Evolutionary conservation across 176 grass and related monocot species (phyloP).

Genomic region (Rhynchospora pubera): DNA sequence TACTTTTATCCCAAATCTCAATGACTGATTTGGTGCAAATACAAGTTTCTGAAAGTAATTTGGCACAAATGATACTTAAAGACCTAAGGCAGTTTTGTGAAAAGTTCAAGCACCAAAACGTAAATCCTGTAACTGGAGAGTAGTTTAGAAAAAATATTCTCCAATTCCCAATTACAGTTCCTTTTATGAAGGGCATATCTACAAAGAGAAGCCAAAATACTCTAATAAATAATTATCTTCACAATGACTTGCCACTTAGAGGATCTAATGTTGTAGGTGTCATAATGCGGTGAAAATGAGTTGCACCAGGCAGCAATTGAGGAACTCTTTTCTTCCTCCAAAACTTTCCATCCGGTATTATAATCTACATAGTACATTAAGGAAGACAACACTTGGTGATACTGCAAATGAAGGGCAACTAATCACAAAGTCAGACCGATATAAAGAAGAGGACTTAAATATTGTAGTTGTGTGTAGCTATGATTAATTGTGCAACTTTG

Average conservation of each 20-base stretch:
- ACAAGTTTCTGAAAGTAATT: conserved; percentile 22
- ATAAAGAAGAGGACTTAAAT: not conserved
- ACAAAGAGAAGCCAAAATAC: not conserved
- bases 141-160: conserved; percentile 9
- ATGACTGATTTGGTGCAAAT: not conserved
- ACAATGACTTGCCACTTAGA: conserved; percentile 53
- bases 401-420: not conserved
- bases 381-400: not conserved
- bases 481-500: not conserved
- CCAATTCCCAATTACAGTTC: conserved; percentile 12
- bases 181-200: not conserved
- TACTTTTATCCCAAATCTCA: not conserved
- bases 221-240: not conserved
- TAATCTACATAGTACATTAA: conserved; percentile 45
- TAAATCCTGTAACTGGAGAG: conserved; percentile 30
- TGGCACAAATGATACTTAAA: not conserved
- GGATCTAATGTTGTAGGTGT: conserved; percentile 62
- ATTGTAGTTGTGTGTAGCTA: not conserved
- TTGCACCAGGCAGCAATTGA: conserved; percentile 45
- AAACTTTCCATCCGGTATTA: conserved; percentile 54
- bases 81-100: not conserved
- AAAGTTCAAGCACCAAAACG: not conserved
- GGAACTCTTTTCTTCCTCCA: conserved; percentile 42
- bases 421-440: not conserved
- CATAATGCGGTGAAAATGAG: conserved; percentile 74